These are phyloP conservation scores for Tetracladium maxilliforme DNA, from an alignment of 2,329 filamentous ascomycete genomes.

Conservation along the genomic window DNA sequence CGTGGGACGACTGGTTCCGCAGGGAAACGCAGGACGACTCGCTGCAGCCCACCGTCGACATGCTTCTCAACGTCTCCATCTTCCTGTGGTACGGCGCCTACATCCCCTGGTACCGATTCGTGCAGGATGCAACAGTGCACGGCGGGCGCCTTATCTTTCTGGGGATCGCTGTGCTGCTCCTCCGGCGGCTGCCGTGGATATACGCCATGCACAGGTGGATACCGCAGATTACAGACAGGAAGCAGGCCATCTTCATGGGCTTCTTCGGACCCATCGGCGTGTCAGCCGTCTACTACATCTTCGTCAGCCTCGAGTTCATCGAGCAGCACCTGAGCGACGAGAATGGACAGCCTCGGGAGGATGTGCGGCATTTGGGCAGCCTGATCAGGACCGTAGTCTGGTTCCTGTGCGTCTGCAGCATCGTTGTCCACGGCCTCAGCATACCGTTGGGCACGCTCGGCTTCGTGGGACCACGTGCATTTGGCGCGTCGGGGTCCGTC, in stretches of 20 bases:
- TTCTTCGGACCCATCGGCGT: conserved; percentile 93
- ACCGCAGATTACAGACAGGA: conserved; percentile 59
- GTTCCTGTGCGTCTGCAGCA: conserved; percentile 74
- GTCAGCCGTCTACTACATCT: conserved; percentile 81
- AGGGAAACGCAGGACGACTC: conserved; percentile 80
- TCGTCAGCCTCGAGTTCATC: conserved; percentile 66
- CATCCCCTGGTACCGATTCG: conserved; percentile 65
- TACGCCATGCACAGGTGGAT: conserved; percentile 61
- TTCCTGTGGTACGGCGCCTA: conserved; percentile 88
- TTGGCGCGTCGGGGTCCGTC: background rate
- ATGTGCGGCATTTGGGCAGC: conserved; percentile 52
- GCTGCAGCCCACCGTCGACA: conserved; percentile 87
- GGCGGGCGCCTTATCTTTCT: conserved; percentile 59
- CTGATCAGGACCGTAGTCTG: conserved; percentile 62
- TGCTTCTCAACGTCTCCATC: conserved; percentile 77
- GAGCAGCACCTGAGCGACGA: conserved; percentile 35
- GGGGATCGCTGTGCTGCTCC: conserved; percentile 60
- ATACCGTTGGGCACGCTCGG: conserved; percentile 60
- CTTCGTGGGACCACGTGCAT: conserved; percentile 13
- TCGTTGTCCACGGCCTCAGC: conserved; percentile 72
- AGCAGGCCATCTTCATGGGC: conserved; percentile 73
- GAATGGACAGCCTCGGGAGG: conserved; percentile 43
- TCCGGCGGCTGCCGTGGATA: conserved; percentile 67
- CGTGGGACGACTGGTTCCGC: conserved; percentile 90
- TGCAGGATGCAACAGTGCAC: conserved; percentile 46